Percentiles rank a stretch among this genome's conserved stretches.
Evolutionary conservation across 306 rosid species (phyloP).

Genomic region (Oxytropis ochrocephala): DNA sequence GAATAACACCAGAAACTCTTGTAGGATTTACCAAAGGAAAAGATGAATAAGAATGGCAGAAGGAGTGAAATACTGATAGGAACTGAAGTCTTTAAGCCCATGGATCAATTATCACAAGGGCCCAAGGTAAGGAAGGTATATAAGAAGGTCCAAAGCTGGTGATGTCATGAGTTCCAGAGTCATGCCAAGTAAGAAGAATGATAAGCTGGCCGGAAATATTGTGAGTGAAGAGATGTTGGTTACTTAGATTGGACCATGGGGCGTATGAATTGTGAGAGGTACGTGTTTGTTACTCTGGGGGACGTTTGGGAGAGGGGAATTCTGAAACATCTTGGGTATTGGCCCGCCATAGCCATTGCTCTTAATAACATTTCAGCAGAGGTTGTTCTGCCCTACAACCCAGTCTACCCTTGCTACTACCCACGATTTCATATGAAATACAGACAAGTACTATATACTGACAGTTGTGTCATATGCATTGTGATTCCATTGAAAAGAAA

Average conservation of each 20-base stretch:
- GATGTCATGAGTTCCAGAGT: neutral
- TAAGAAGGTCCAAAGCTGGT: neutral
- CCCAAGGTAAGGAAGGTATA: neutral
- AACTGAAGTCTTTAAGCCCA: neutral
- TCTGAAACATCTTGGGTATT: neutral
- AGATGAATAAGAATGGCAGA: neutral
- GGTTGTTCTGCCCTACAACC: neutral
- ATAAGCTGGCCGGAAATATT: neutral
- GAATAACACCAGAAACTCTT: slow-evolving; percentile 2
- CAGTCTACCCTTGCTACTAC: neutral
- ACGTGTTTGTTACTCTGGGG: no score
- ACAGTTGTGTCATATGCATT: neutral
- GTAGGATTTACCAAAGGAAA: neutral
- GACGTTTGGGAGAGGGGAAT: neutral
- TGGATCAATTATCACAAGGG: neutral
- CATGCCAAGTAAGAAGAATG: neutral
- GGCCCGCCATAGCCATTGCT: neutral
- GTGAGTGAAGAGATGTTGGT: neutral
- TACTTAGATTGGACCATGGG: neutral
- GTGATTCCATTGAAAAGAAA: slow-evolving; percentile 15
- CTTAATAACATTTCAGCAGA: neutral
- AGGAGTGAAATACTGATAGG: neutral
- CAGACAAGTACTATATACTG: neutral
- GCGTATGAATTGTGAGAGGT: neutral
- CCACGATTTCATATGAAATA: neutral